Conservation (phyloP, 176 grass and related monocot species). For the Avena eriantha region DNA sequence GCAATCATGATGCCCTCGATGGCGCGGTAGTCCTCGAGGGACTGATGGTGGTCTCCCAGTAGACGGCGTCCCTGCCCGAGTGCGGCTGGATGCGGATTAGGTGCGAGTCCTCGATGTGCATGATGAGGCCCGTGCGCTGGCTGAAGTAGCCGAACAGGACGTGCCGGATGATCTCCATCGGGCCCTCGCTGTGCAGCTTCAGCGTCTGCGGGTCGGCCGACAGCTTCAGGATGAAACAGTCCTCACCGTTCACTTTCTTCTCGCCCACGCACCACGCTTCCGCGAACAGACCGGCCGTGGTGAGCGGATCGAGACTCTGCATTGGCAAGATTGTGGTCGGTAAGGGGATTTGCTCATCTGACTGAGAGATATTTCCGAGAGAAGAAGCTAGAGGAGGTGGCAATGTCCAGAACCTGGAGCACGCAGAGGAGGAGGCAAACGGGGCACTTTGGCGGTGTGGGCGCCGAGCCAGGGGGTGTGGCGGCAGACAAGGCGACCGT, state of each 20-base stretch:
- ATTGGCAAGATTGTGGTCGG: too few relatives aligned
- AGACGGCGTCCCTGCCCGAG: too few relatives aligned
- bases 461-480: slow-evolving; percentile 97
- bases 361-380: too few relatives aligned
- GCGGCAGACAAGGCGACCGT: slow-evolving; percentile 82
- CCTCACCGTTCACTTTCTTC: slow-evolving; percentile 80
- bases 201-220: slow-evolving; percentile 62
- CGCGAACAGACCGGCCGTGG: too few relatives aligned
- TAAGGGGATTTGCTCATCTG: too few relatives aligned
- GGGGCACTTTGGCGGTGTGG: slow-evolving; percentile 79
- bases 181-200: slow-evolving; percentile 78
- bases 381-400: too few relatives aligned
- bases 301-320: too few relatives aligned
- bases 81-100: too few relatives aligned
- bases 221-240: slow-evolving; percentile 96
- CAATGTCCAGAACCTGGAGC: slow-evolving; percentile 57
- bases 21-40: too few relatives aligned
- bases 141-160: slow-evolving; percentile 89
- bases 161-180: slow-evolving; percentile 86
- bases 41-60: too few relatives aligned
- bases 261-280: not conserved
- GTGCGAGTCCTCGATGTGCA: too few relatives aligned
- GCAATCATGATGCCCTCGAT: too few relatives aligned
- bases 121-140: slow-evolving; percentile 26
- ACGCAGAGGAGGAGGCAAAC: slow-evolving; percentile 78